Base-by-base conservation (phyloP, 768 basidiomycete genomes). In the Fistulinella prunicolor region DNA sequence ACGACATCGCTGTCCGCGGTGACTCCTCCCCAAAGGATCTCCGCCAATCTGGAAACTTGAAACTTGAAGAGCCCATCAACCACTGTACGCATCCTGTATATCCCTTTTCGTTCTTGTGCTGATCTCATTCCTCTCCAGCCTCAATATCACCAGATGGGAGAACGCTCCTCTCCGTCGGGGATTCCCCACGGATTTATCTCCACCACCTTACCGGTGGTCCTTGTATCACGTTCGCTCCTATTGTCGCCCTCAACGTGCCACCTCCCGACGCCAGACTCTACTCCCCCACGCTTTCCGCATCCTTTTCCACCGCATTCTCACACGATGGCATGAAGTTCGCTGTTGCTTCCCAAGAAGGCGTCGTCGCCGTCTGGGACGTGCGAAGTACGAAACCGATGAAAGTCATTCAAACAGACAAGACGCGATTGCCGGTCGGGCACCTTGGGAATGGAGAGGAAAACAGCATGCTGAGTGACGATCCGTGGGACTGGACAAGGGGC, bases 111-210 rank as follows among this genome's bases (percentile, higher is more conserved):
- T 28, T 39, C 38, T 24, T 44, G 26, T 36, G 14, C 22, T 54
- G n/a, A 53, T 35, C 49, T 55, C 41, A 54, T 35, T 34, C 17
- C 51, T 39, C 13, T 35, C 37, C 45, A 94, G 91, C 89, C 4
- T 93, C 93, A 9, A 79, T 97, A 57, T 93, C 92, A 0, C 92
- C 91, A 0, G 90, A 95, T 59, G 87, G 92, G 1, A 79, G 81
- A 38, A 92, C 86, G 0, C 76, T 97, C 13, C 79, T 96, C 1
- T 91, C 86, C 3, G 94, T 94, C 0, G 94, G 94, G 20, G 94
- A 97, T 63, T 93, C 92, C 9, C 81, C 84, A 37, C 85, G 90
- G 48, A 83, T 94, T 10, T 87, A 83, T 62, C 77, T 97, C 13
- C 88, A 93, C 60, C 80, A 83, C 45, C 76, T 94, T 50, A 77